A percentile compares a stretch with the other conserved stretches of the same genome.
Evolutionary conservation across 495 filamentous ascomycete species (phyloP).

Genomic region (Neurospora sp.): DNA sequence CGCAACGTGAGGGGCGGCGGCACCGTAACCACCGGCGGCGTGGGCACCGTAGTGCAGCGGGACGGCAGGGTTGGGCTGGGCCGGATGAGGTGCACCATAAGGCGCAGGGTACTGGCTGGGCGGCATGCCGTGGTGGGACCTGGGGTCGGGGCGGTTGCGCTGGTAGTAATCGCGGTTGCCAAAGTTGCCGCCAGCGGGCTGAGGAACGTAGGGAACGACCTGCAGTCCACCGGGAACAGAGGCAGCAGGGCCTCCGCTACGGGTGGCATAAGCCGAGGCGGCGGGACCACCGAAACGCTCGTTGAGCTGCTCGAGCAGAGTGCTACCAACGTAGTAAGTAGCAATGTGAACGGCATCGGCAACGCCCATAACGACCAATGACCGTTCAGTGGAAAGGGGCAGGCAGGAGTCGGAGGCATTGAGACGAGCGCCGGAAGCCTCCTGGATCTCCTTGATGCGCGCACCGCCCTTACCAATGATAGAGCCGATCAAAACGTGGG

Average conservation of each 20-base stretch:
- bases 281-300: conserved; percentile 93
- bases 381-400: conserved; percentile 88
- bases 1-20: conserved; percentile 60
- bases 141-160: conserved; percentile 55
- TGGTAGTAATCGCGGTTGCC: conserved; percentile 78
- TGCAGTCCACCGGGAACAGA: conserved; percentile 95
- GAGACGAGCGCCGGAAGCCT: conserved; percentile 89
- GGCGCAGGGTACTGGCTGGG: conserved; percentile 35
- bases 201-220: conserved; percentile 89
- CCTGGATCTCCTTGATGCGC: conserved; percentile 96
- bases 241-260: conserved; percentile 85
- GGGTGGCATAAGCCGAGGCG: conserved; percentile 91
- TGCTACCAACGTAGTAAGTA: conserved; percentile 95
- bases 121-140: conserved; percentile 43
- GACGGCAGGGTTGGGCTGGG: conserved; percentile 52
- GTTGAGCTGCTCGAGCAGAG: conserved; percentile 88
- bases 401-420: conserved; percentile 94
- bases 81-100: conserved; percentile 54
- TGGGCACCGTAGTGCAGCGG: conserved; percentile 62
- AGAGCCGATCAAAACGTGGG: conserved; percentile 93
- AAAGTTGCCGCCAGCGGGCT: conserved; percentile 83
- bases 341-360: conserved; percentile 96
- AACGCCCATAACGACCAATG: conserved; percentile 86
- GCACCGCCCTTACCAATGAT: conserved; percentile 96
- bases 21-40: conserved; percentile 44